Percentiles rank a stretch among this genome's conserved stretches.
These are phyloP conservation scores for Trametes sanguinea DNA, from an alignment of 768 basidiomycete genomes.

Conservation along the genomic window DNA sequence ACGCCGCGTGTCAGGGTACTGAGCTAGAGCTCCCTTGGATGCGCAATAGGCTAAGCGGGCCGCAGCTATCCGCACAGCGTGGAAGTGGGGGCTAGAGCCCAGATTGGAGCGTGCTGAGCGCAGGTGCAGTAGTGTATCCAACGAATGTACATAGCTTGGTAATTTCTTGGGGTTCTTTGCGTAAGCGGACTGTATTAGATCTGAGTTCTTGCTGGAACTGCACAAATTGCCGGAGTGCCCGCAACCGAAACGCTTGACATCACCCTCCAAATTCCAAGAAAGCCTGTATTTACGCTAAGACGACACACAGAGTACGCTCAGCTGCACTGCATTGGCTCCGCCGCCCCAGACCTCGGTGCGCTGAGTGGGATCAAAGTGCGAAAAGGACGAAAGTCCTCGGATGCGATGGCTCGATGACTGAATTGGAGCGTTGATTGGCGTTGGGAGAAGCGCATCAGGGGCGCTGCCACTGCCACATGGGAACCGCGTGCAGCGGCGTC, in stretches of 20 bases:
- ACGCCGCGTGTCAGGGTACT: constrained; percentile 9
- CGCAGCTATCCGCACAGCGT: neutral
- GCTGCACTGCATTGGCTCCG: neutral
- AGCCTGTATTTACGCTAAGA: neutral
- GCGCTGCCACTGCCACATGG: constrained; percentile 20
- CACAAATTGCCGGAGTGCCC: neutral
- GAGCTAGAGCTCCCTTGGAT: constrained; percentile 2
- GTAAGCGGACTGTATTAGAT: neutral
- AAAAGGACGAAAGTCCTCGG: neutral
- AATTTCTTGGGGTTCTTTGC: constrained; percentile 7
- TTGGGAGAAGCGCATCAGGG: neutral
- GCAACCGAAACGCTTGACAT: neutral
- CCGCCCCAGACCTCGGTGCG: neutral
- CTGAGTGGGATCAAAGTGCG: neutral
- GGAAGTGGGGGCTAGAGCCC: neutral
- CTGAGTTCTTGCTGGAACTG: too few species aligned
- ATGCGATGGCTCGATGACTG: neutral
- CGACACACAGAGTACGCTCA: neutral
- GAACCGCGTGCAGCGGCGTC: constrained; percentile 16
- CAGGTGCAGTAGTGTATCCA: neutral
- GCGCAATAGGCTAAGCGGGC: neutral
- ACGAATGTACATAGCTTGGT: constrained; percentile 9
- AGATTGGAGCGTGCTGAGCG: neutral
- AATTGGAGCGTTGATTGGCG: constrained; percentile 2
- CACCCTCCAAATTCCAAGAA: neutral